Evolutionary conservation across 2,329 filamentous ascomycete species (phyloP).

Genomic region (Neophaeococcomyces aloes): DNA sequence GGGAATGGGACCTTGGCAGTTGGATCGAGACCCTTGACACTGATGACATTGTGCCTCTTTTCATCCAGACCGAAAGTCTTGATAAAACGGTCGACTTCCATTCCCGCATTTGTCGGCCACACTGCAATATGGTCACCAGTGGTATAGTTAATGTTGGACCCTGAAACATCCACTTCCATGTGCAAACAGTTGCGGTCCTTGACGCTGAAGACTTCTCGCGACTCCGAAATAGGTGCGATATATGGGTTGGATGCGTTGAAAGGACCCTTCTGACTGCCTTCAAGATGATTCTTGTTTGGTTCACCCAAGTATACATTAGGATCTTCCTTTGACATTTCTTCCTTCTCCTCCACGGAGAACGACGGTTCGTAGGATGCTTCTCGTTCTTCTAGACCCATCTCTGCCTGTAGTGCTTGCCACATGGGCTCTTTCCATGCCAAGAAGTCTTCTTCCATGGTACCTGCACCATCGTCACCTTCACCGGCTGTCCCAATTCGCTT

Average conservation of each 20-base stretch:
- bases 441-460: constrained; percentile 99
- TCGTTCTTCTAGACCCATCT: constrained; percentile 85
- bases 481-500: constrained; percentile 76
- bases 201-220: constrained; percentile 78
- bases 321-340: constrained; percentile 62
- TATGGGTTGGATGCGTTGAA: constrained; percentile 96
- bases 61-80: constrained; percentile 62
- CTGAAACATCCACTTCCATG: constrained; percentile 84
- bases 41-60: constrained; percentile 73
- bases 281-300: constrained; percentile 90
- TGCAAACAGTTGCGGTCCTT: constrained; percentile 92
- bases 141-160: constrained; percentile 82
- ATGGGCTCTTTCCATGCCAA: constrained; percentile 98
- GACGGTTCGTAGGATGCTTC: constrained; percentile 93
- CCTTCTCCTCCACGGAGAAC: constrained; percentile 69
- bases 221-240: constrained; percentile 86
- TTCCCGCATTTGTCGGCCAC: constrained; percentile 92
- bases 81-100: constrained; percentile 84
- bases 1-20: constrained; percentile 98
- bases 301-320: constrained; percentile 86
- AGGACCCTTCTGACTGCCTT: constrained; percentile 71
- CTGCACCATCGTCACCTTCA: constrained; percentile 93
- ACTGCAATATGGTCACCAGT: constrained; percentile 95
- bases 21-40: constrained; percentile 81
- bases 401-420: constrained; percentile 75